phyloP scores from a whole-genome alignment of 176 grass and related monocot species.

The Oryza coarctata region DNA sequence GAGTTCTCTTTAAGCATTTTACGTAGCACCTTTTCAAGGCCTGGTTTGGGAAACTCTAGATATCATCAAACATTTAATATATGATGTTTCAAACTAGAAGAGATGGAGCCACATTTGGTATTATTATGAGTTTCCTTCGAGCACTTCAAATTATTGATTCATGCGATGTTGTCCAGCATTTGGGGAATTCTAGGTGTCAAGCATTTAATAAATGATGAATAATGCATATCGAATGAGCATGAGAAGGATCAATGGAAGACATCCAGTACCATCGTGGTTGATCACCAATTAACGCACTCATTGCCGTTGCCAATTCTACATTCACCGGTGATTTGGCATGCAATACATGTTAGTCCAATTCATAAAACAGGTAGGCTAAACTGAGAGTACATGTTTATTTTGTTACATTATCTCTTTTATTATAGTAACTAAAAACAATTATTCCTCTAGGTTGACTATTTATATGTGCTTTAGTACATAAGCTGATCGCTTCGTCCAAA shows the following conservation, averaged over 20 bases:
- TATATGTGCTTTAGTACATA: neutral
- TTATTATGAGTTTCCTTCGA: constrained; percentile 40
- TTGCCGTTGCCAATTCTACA: neutral
- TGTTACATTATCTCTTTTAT: neutral
- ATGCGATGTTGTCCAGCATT: constrained; percentile 38
- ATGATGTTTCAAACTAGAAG: neutral
- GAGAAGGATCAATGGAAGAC: neutral
- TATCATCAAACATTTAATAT: constrained; percentile 18
- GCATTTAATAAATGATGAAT: neutral
- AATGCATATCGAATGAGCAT: neutral
- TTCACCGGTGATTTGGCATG: neutral
- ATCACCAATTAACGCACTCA: neutral
- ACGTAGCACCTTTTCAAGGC: neutral
- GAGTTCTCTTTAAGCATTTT: constrained; percentile 56
- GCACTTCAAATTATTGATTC: constrained; percentile 12
- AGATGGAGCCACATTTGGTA: constrained; percentile 3
- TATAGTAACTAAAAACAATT: neutral
- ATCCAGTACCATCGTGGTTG: neutral
- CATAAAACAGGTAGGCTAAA: too few species aligned
- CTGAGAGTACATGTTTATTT: too few species aligned
- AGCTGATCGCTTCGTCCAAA: neutral
- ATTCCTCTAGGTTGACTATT: neutral
- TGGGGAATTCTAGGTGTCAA: constrained; percentile 45
- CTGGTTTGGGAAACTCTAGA: constrained; percentile 46
- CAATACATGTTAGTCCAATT: neutral